Conservation (phyloP, 495 filamentous ascomycete species). For the Daldinia bambusicola region DNA sequence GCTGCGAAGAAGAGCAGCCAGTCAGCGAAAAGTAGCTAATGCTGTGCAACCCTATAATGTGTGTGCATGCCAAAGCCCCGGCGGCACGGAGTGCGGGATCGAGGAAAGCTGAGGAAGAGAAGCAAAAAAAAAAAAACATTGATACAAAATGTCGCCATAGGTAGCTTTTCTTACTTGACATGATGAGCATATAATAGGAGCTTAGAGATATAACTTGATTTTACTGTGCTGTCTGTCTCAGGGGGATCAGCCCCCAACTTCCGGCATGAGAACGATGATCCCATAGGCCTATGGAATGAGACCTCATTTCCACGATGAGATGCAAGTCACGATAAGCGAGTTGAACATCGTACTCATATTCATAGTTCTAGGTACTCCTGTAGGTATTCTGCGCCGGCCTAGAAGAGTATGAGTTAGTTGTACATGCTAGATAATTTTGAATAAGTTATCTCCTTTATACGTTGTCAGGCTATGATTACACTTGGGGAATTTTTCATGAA, state of each 20-base stretch:
- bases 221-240: background rate
- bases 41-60: constrained; percentile 25
- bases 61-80: background rate
- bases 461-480: too few relatives aligned
- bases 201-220: background rate
- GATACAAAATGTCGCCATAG: background rate
- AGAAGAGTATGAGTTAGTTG: background rate
- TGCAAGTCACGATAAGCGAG: too few relatives aligned
- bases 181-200: background rate
- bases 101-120: background rate
- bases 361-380: too few relatives aligned
- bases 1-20: constrained; percentile 2
- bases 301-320: background rate
- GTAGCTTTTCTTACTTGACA: background rate
- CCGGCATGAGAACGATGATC: background rate
- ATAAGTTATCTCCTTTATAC: too few relatives aligned
- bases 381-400: too few relatives aligned
- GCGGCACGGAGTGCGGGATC: background rate
- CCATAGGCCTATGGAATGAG: background rate
- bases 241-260: background rate
- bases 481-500: background rate
- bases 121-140: too few relatives aligned
- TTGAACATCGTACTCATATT: too few relatives aligned
- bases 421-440: background rate
- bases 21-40: constrained; percentile 23